Base-by-base conservation (phyloP, 202 grass and related monocot species). In the Alloteropsis angusta region DNA sequence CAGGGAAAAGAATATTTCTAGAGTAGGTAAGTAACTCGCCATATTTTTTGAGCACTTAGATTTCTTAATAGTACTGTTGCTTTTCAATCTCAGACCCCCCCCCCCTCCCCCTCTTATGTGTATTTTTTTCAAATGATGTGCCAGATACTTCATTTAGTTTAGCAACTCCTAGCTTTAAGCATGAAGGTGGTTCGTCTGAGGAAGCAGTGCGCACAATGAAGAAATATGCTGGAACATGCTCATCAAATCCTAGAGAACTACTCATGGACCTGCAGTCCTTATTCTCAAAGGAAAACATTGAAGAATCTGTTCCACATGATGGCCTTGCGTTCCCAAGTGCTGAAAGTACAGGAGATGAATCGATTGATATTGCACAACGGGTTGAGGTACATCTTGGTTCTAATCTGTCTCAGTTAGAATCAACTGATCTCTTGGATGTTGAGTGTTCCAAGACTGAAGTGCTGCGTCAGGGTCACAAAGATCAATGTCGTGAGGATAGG, bases 151-250 rank as follows among this genome's bases (percentile, higher is more conserved):
- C 67, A 22, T 37, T 59, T 1, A 11, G 14, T 75, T 45, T 79
- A 30, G 25, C 81, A 37, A 36, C 60, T 72, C 41, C 4, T 34
- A 38, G 65, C 19, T 64, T 30, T 82, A 64, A 68, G 47, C 19
- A 32, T 52, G 49, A 45, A 16, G 47, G 23, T 60, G 22, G 22
- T 81, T 43, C 77, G 14, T 76, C 23, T 45, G 64, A 71, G 47
- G 74, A 83, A 65, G 75, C 46, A 21, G 35, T 22, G 15, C 6
- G 17, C 48, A 77, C 18, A 28, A 43, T 26, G 11, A 71, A 85
- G 43, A 65, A 72, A 38, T 61, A 47, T 63, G 54, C 62, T 80
- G 86, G 46, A 88, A 76, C 49, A 58, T 54, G 68, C 44, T 74
- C 82, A 66, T 62, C 72, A 77, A 77, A 66, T 60, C 14, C 60